Conservation (phyloP, 345 rosid species). For the Gossypium thurberi region DNA sequence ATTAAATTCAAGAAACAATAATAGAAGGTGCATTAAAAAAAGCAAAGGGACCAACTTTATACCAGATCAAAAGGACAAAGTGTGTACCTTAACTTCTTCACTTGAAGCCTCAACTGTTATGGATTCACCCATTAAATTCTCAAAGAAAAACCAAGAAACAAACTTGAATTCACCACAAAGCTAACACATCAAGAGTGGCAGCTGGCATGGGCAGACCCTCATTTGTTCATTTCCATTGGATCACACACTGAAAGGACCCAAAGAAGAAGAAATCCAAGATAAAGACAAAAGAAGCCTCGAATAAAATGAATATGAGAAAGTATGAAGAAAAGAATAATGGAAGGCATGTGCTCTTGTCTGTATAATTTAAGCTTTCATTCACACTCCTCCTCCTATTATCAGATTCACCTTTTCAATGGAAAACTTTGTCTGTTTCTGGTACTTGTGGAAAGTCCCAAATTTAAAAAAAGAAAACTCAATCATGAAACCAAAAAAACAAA, state of each 20-base stretch:
- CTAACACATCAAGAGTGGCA: constrained; percentile 16
- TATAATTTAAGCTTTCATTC: constrained; percentile 8
- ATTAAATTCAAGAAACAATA: constrained; percentile 19
- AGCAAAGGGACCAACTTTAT: constrained; percentile 14
- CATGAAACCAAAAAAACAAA: constrained; percentile 11
- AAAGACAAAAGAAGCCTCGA: constrained; percentile 25
- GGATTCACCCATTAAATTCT: background rate
- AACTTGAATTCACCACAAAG: constrained; percentile 23
- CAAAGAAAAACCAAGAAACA: background rate
- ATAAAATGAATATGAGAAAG: background rate
- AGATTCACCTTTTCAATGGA: constrained; percentile 16
- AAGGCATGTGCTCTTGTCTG: constrained; percentile 24
- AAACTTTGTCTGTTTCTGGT: constrained; percentile 34
- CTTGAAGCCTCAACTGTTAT: constrained; percentile 17
- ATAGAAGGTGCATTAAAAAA: constrained; percentile 11
- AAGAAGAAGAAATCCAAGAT: constrained; percentile 18
- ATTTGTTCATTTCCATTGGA: constrained; percentile 17
- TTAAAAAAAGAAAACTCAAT: constrained; percentile 16
- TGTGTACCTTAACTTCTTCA: constrained; percentile 47
- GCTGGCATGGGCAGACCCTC: constrained; percentile 14
- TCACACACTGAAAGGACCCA: constrained; percentile 17
- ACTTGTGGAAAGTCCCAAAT: constrained; percentile 28
- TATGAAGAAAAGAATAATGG: constrained; percentile 20
- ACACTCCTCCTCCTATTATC: constrained; percentile 7
- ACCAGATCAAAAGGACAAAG: constrained; percentile 28